A percentile compares a stretch with the other conserved stretches of the same genome.
Conservation (phyloP, 441 rosid genomes). For the Cnidoscolus chayamansa region DNA sequence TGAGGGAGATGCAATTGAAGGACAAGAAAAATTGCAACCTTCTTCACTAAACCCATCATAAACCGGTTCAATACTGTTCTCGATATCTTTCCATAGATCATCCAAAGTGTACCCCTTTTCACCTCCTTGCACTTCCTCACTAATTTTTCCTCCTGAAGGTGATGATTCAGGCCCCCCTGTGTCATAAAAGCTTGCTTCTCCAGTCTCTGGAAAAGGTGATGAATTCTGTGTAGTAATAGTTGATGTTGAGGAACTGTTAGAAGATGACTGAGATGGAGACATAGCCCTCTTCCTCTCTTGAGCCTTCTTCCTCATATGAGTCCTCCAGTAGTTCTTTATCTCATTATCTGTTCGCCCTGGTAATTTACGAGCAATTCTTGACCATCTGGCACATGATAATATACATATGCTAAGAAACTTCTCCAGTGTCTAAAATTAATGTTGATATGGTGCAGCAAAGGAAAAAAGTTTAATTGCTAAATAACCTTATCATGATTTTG, state of each 20-base stretch:
- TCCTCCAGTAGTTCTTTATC: slow-evolving; percentile 96
- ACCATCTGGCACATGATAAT: slow-evolving; percentile 61
- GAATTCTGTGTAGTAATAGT: slow-evolving; percentile 45
- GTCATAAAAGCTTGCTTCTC: slow-evolving; percentile 55
- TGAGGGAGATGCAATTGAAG: slow-evolving; percentile 50
- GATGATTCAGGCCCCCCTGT: slow-evolving; percentile 49
- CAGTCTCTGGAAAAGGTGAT: slow-evolving; percentile 33
- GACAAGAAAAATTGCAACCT: slow-evolving; percentile 44
- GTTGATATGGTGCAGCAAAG: background rate
- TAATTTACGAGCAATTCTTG: slow-evolving; percentile 78
- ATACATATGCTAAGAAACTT: background rate
- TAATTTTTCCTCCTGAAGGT: slow-evolving; percentile 33
- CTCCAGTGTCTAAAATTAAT: too few relatives aligned
- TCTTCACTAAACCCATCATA: slow-evolving; percentile 45
- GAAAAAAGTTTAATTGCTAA: background rate
- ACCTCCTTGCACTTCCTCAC: slow-evolving; percentile 33
- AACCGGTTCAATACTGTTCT: slow-evolving; percentile 47
- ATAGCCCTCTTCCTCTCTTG: slow-evolving; percentile 61
- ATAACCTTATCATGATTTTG: background rate
- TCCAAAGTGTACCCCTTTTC: slow-evolving; percentile 69
- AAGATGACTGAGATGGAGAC: slow-evolving; percentile 49
- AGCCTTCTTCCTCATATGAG: slow-evolving; percentile 82
- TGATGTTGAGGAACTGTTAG: slow-evolving; percentile 53
- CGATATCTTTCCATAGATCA: slow-evolving; percentile 95
- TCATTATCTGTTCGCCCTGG: slow-evolving; percentile 96